These are phyloP conservation scores for Dianthus caryophyllus DNA, from an alignment of 148 eudicot species.

Conservation along the genomic window DNA sequence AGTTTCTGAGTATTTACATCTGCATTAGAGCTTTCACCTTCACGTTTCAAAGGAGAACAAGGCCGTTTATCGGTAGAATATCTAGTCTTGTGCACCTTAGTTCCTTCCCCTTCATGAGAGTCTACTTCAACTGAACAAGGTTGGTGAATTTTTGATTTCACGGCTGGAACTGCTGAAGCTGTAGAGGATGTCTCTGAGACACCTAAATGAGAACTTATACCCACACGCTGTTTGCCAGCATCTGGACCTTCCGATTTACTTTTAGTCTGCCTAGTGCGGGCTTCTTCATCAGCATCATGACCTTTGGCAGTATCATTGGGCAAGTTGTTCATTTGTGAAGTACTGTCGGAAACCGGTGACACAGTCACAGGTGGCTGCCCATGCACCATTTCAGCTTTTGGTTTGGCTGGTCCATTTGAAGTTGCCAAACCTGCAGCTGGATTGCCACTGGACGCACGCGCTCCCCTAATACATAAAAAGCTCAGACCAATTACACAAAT, in stretches of 20 bases:
- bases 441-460: conserved; percentile 51
- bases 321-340: conserved; percentile 26
- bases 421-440: conserved; percentile 29
- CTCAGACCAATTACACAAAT: background rate
- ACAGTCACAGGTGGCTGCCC: conserved; percentile 32
- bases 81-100: conserved; percentile 8
- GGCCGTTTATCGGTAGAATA: conserved; percentile 25
- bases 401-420: conserved; percentile 50
- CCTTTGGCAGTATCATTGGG: conserved; percentile 38
- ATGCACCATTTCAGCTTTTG: conserved; percentile 41
- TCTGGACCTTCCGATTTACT: conserved; percentile 35
- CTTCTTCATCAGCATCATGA: conserved; percentile 31
- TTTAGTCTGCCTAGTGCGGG: conserved; percentile 23
- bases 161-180: conserved; percentile 23
- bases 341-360: conserved; percentile 29
- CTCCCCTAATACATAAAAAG: conserved; percentile 42
- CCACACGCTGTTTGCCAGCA: conserved; percentile 26
- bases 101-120: conserved; percentile 18
- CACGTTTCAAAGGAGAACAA: conserved; percentile 24
- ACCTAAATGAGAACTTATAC: conserved; percentile 23
- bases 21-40: conserved; percentile 19
- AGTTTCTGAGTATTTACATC: conserved; percentile 32
- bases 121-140: conserved; percentile 21
- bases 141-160: conserved; percentile 26
- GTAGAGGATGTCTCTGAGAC: conserved; percentile 31